These are phyloP conservation scores for Hanseniaspora gamundiae DNA, from an alignment of 1,139 yeast species.

Conservation along the genomic window DNA sequence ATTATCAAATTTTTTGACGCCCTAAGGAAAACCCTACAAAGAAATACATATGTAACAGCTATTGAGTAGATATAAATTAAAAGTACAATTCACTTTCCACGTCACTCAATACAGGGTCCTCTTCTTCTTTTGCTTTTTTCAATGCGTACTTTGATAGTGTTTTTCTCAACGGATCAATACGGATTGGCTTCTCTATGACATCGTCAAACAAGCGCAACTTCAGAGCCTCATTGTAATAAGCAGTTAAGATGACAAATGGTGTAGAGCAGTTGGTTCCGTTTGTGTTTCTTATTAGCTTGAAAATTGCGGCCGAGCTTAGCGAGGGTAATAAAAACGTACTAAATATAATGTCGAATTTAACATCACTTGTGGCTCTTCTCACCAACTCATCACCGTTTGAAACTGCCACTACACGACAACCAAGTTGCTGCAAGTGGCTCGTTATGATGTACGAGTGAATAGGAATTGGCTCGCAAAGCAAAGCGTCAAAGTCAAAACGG, in stretches of 20 bases:
- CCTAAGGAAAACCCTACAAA: not conserved
- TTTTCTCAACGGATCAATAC: constrained; percentile 30
- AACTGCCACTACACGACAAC: constrained; percentile 73
- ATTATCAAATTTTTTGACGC: too few species aligned
- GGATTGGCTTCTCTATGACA: constrained; percentile 67
- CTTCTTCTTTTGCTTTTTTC: constrained; percentile 21
- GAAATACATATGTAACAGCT: not conserved
- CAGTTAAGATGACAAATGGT: constrained; percentile 69
- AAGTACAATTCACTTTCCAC: constrained; percentile 12
- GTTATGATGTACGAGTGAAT: constrained; percentile 62
- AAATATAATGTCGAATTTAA: constrained; percentile 72
- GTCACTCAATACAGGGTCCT: constrained; percentile 23
- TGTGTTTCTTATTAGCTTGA: constrained; percentile 65
- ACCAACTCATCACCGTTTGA: constrained; percentile 75
- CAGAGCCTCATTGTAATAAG: constrained; percentile 58
- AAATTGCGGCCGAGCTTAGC: constrained; percentile 61
- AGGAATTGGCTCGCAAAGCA: constrained; percentile 82
- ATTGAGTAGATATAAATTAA: not conserved
- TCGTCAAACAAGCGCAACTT: constrained; percentile 50
- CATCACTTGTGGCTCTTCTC: constrained; percentile 71
- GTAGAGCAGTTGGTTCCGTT: constrained; percentile 64
- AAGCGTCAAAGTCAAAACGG: constrained; percentile 37
- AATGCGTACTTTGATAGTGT: constrained; percentile 22
- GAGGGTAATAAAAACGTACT: constrained; percentile 63
- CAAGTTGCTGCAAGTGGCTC: constrained; percentile 52